Conservation (phyloP, 768 basidiomycete genomes). For the Calocera viscosa region DNA sequence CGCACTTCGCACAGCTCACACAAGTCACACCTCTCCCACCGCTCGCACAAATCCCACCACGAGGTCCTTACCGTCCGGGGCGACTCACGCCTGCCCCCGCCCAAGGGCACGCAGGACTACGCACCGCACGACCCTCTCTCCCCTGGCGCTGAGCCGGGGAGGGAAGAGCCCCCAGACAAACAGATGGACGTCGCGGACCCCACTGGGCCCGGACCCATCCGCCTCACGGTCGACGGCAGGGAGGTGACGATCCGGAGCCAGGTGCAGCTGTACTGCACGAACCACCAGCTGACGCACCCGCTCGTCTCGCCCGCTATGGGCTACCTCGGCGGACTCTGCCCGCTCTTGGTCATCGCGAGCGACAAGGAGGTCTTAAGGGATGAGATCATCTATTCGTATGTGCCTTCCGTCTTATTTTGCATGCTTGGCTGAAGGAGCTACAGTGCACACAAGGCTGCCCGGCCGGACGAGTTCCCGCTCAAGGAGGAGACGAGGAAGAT, state of each 20-base stretch:
- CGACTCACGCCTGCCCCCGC: conserved; percentile 1
- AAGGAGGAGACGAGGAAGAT: conserved; percentile 42
- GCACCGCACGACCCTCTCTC: neutral
- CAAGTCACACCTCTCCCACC: neutral
- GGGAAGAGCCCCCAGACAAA: neutral
- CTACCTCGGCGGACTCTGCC: conserved; percentile 84
- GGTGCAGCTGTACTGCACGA: conserved; percentile 64
- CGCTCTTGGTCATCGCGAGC: conserved; percentile 69
- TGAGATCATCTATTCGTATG: conserved; percentile 70
- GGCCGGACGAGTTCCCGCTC: conserved; percentile 61
- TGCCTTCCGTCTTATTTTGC: conserved; percentile 2
- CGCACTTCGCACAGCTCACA: neutral
- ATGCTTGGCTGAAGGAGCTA: neutral
- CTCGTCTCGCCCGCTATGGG: conserved; percentile 65
- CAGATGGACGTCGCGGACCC: neutral
- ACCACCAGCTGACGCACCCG: conserved; percentile 44
- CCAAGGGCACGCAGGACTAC: neutral
- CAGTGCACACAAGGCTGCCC: conserved; percentile 76
- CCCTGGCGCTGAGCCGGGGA: neutral
- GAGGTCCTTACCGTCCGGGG: neutral
- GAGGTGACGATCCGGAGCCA: conserved; percentile 38
- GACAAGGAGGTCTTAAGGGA: conserved; percentile 87
- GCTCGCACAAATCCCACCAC: neutral
- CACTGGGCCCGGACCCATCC: conserved; percentile 16
- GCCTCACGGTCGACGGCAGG: conserved; percentile 26